Conservation (phyloP, 176 grass and related monocot species). For the Saccharum spontaneum region DNA sequence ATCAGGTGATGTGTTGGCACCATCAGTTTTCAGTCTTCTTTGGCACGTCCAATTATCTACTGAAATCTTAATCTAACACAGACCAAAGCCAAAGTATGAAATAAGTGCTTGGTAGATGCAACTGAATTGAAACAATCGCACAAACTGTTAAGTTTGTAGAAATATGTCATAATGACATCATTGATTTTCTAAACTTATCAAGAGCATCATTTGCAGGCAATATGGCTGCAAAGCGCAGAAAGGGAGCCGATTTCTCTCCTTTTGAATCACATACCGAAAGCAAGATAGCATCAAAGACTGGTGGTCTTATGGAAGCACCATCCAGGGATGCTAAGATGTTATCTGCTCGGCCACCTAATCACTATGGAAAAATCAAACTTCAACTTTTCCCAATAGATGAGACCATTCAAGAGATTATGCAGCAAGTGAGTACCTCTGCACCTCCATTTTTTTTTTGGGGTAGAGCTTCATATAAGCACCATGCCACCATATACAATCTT, state of each 20-base stretch:
- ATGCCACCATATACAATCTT: background rate
- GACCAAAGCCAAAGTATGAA: background rate
- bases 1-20: slow-evolving; percentile 52
- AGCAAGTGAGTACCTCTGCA: slow-evolving; percentile 57
- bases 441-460: background rate
- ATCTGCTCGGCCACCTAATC: slow-evolving; percentile 32
- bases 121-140: background rate
- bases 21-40: background rate
- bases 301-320: slow-evolving; percentile 20
- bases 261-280: slow-evolving; percentile 26
- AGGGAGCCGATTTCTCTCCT: background rate
- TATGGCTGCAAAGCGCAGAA: slow-evolving; percentile 29
- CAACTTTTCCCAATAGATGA: slow-evolving; percentile 90
- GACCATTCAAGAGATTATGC: slow-evolving; percentile 51
- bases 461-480: slow-evolving; percentile 9
- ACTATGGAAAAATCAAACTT: slow-evolving; percentile 74
- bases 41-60: background rate
- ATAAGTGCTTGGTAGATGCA: slow-evolving; percentile 2
- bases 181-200: slow-evolving; percentile 17
- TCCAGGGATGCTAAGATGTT: slow-evolving; percentile 31
- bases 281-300: slow-evolving; percentile 14
- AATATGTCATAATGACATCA: background rate
- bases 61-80: background rate
- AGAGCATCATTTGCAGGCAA: slow-evolving; percentile 52
- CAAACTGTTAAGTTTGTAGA: background rate